A percentile compares a stretch with the other conserved stretches of the same genome.
Conservation (phyloP, 2,329 filamentous ascomycete species). For the Clonostachys byssicola region DNA sequence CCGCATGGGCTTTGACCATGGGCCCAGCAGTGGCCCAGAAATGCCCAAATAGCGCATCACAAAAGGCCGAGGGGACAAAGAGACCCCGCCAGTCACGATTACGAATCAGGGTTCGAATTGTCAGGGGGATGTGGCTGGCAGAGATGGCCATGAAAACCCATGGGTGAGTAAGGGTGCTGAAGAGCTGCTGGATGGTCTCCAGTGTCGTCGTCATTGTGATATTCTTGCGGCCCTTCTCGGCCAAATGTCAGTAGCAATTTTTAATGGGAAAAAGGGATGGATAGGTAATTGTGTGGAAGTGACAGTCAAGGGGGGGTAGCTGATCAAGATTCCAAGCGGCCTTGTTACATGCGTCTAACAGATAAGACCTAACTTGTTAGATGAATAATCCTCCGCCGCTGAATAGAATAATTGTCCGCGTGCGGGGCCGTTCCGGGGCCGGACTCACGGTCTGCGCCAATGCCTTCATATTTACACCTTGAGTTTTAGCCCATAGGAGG, state of each 20-base stretch:
- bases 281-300: too few relatives aligned
- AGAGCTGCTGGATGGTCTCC: slow-evolving; percentile 1
- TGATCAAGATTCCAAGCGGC: background rate
- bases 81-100: slow-evolving; percentile 26
- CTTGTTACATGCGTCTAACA: background rate
- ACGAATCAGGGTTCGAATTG: slow-evolving; percentile 37
- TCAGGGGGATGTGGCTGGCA: slow-evolving; percentile 43
- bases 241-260: too few relatives aligned
- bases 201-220: background rate
- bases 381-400: background rate
- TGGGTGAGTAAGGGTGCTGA: slow-evolving; percentile 35
- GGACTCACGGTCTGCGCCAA: too few relatives aligned
- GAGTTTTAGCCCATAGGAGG: too few relatives aligned
- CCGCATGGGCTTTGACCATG: slow-evolving; percentile 33
- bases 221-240: background rate
- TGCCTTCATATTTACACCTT: too few relatives aligned
- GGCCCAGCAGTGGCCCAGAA: slow-evolving; percentile 58
- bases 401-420: too few relatives aligned
- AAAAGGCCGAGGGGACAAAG: slow-evolving; percentile 33
- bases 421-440: too few relatives aligned
- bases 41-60: slow-evolving; percentile 51
- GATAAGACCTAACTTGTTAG: background rate
- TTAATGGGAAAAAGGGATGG: too few relatives aligned
- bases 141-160: slow-evolving; percentile 49
- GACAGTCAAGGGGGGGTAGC: too few relatives aligned